Conservation (phyloP, 169 alveolate genomes). For the Pseudocohnilembus persalinus region DNA sequence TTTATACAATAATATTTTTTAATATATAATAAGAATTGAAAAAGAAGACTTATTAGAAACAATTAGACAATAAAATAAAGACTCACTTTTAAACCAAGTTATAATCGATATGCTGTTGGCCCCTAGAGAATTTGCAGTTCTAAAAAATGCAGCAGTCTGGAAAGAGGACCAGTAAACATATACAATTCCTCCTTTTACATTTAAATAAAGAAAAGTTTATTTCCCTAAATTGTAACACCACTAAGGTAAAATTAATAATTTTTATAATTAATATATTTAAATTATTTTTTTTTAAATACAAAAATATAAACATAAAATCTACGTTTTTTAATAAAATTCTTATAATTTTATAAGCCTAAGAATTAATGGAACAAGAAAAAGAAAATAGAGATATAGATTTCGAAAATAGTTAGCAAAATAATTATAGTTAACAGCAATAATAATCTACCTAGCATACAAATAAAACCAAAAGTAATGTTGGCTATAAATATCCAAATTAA, state of each 20-base stretch:
- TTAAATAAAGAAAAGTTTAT: slow-evolving; percentile 47
- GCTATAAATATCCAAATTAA: background rate
- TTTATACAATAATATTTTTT: background rate
- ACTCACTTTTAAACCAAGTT: slow-evolving; percentile 34
- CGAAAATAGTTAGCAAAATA: background rate
- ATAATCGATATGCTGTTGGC: slow-evolving; percentile 50
- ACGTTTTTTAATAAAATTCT: no score
- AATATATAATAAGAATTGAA: slow-evolving; percentile 31
- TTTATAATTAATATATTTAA: no score
- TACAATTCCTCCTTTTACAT: slow-evolving; percentile 55
- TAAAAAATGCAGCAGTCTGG: slow-evolving; percentile 50
- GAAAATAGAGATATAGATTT: background rate
- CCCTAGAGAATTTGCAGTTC: slow-evolving; percentile 42
- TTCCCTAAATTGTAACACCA: slow-evolving; percentile 48
- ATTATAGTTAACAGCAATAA: background rate
- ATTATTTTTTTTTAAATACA: no score
- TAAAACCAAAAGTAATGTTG: background rate
- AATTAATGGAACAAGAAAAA: background rate
- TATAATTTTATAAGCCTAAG: background rate
- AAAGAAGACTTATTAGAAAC: slow-evolving; percentile 80
- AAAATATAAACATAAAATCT: no score
- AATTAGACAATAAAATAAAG: slow-evolving; percentile 55
- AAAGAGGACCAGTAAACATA: slow-evolving; percentile 54
- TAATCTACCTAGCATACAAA: no score
- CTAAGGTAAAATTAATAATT: background rate